Base-by-base conservation (phyloP, 768 basidiomycete species). In the Ramaria rubella region DNA sequence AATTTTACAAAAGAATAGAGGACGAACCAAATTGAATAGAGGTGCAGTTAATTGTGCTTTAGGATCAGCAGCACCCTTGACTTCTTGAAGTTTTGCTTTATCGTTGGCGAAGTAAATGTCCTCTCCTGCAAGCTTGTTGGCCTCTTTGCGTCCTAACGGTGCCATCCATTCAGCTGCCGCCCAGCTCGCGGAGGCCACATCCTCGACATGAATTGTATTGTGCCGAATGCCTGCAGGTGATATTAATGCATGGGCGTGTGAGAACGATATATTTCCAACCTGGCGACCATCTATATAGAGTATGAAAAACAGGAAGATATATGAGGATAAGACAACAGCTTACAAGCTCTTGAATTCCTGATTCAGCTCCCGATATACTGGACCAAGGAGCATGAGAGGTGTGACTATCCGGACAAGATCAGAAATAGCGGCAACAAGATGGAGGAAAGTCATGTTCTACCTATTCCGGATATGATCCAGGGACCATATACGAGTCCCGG, bases 341-440 rank as follows among this genome's bases (percentile, higher is more conserved):
- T 63, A 91, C 88, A 92, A 75, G 9, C 83, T 86, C 67, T 88
- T 90, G 84, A 94, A 88, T 1, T 89, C 87, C 62, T 87, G 84
- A 66, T 89, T 81, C 68, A 89, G 74, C 65, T 87, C 82, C 5
- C 87, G 87, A 68, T 93, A 93, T 27, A 92, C 83, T 12, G 87
- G 80, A 9, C 82, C 86, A 12, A 91, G 83, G 1, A 85, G 85
- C 44, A 90, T 82, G 40, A 80, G 82, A 9, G 84, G 78, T 19
- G 86, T 75, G 60, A 88, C 88, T 90, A 62, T 23, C 36, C 11
- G 38, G 40, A 51, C 5, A 11, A 11, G 4, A 24, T 19, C 51
- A 60, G 43, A 52, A 49, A 26, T 15, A 15, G 8, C 3, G 2
- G 45, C 21, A 34, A 49, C 9, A 12, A 27, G 5, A 44, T 24